Conservation (phyloP, 2,329 filamentous ascomycete species). For the Fusarium sacchari region DNA sequence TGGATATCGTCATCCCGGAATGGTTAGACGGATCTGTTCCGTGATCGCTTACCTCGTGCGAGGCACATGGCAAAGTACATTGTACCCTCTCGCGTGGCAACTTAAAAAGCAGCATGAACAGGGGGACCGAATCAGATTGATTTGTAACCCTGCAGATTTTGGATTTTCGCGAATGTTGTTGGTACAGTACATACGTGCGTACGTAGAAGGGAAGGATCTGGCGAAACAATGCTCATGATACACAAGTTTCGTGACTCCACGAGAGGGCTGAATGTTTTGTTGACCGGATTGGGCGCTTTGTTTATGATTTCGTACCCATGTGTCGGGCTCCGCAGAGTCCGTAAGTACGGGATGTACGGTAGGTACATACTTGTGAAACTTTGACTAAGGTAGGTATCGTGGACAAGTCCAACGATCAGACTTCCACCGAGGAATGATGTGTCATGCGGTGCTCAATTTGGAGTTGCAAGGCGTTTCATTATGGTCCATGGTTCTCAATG, state of each 20-base stretch:
- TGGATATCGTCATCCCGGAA: constrained; percentile 35
- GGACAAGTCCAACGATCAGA: background rate
- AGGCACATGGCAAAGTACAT: constrained; percentile 44
- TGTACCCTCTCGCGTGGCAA: constrained; percentile 34
- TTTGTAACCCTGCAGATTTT: constrained; percentile 24
- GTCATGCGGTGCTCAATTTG: constrained; percentile 5
- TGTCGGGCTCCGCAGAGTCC: background rate
- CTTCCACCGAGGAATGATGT: background rate
- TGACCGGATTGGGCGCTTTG: background rate
- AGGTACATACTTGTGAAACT: background rate
- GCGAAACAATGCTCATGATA: constrained; percentile 5
- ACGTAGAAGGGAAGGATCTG: background rate
- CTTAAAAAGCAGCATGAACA: constrained; percentile 9
- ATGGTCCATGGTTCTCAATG: background rate
- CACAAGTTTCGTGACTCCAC: constrained; percentile 3
- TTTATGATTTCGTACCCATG: background rate
- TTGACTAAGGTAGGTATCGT: background rate
- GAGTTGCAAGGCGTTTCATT: background rate
- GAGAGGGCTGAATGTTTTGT: background rate
- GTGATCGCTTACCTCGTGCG: constrained; percentile 35
- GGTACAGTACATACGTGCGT: too few relatives aligned
- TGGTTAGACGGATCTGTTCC: constrained; percentile 38
- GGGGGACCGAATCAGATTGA: constrained; percentile 21
- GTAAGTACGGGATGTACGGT: background rate
- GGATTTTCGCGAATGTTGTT: background rate